Base-by-base conservation (phyloP, 441 rosid genomes). In the Flueggea neowawraea region DNA sequence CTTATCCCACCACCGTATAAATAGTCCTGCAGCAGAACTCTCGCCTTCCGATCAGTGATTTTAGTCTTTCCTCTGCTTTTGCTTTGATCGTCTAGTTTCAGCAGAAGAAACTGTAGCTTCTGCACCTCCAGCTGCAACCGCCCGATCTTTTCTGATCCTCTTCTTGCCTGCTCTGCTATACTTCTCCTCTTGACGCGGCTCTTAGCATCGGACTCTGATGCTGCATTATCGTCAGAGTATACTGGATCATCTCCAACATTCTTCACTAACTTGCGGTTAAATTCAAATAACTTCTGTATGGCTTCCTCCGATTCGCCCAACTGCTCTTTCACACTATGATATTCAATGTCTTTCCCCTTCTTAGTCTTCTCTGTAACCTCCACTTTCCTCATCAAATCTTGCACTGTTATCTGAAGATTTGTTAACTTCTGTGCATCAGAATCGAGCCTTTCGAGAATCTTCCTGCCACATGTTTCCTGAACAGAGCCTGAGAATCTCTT, bases 51-150 rank as follows among this genome's bases (percentile, higher is more conserved):
- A 60, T 80, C 88, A 2, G 63, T 55, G 28, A 66, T 70, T 65
- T 73, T 83, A 57, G 88, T 66, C 72, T 68, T 82, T 9, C 75
- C 91, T 58, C 71, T 69, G 66, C 82, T 78, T 67, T 80, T 84
- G 69, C 80, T 84, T 52, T 82, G 85, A 55, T 78, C 90, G 16
- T 89, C 97, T 8, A 88, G 63, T 78, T 88, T 90, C 76, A 84
- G 62, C 52, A 95, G 64, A 56, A 88, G 68, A 71, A 83, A 83
- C 81, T 92, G 98, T 60, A 95, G 60, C 72, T 86, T 95, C 80
- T 90, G 97, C 76, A 92, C 87, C 84, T 95, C 98, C 68, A 87
- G 64, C 75, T 95, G 97, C 73, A 95, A 73, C 66, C 88, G 73
- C 28, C 94, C 91, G 16, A 88, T 81, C 79, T 81, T 88, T 80